These are phyloP conservation scores for Leishmania arabica DNA, from an alignment of 208 protist species.

Conservation along the genomic window DNA sequence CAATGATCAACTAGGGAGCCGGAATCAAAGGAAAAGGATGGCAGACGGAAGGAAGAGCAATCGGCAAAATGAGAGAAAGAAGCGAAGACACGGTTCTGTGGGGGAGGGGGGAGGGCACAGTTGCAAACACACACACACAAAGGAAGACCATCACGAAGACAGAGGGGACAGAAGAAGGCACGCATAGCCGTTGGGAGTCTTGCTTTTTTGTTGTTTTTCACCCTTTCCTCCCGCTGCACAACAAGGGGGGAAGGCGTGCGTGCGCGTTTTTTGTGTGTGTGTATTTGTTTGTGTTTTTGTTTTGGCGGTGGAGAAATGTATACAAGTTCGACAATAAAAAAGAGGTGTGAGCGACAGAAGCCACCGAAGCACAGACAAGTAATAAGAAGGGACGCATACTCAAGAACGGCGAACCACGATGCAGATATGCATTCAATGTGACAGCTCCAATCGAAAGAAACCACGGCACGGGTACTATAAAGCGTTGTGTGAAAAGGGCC, in stretches of 20 bases:
- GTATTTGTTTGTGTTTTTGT: no score
- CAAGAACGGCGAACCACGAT: neutral
- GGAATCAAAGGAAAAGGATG: neutral
- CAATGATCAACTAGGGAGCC: neutral
- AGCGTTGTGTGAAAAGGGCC: neutral
- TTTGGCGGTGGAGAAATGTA: neutral
- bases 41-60: neutral
- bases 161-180: neutral
- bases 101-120: neutral
- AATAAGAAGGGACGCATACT: neutral
- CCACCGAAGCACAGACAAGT: neutral
- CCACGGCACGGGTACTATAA: neutral
- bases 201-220: neutral
- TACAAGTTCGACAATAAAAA: neutral
- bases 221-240: neutral
- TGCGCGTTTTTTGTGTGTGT: neutral
- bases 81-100: neutral
- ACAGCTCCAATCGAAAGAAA: neutral
- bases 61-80: conserved; percentile 15
- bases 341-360: neutral
- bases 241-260: neutral
- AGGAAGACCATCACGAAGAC: neutral
- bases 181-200: neutral
- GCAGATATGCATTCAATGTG: neutral
- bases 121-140: neutral